Conservation (phyloP, 2,329 filamentous ascomycete genomes). For the Apiospora phragmitis region DNA sequence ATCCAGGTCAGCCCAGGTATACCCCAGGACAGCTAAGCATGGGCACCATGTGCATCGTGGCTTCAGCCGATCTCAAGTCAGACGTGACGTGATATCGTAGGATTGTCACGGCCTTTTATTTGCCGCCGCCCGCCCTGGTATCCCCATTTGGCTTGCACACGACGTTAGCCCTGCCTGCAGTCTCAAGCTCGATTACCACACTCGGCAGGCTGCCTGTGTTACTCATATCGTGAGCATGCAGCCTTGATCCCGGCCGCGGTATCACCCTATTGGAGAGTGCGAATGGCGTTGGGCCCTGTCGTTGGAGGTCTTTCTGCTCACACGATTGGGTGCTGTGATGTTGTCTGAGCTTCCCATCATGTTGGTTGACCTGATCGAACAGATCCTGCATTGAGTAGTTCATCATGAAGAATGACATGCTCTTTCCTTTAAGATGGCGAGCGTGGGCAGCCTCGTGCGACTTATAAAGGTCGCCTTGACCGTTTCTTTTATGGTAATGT, state of each 20-base stretch:
- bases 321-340: background rate
- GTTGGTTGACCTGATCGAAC: background rate
- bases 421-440: background rate
- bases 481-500: slow-evolving; percentile 13
- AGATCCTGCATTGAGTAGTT: background rate
- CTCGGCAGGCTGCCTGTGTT: background rate
- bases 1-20: background rate
- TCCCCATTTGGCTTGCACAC: background rate
- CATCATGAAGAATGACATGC: background rate
- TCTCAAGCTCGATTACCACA: background rate
- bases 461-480: slow-evolving; percentile 7
- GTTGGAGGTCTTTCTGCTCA: background rate
- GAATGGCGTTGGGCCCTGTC: background rate
- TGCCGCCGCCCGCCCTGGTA: background rate
- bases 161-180: background rate
- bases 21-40: background rate
- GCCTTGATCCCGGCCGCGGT: background rate
- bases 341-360: background rate
- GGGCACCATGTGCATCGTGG: background rate
- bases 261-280: background rate
- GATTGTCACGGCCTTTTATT: background rate
- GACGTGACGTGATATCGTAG: background rate
- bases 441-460: slow-evolving; percentile 1
- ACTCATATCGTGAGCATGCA: slow-evolving; percentile 1
- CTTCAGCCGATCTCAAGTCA: background rate